A percentile compares a stretch with the other conserved stretches of the same genome.
Evolutionary conservation across 2,329 filamentous ascomycete species (phyloP).

Genomic region (Escovopsis weberi): DNA sequence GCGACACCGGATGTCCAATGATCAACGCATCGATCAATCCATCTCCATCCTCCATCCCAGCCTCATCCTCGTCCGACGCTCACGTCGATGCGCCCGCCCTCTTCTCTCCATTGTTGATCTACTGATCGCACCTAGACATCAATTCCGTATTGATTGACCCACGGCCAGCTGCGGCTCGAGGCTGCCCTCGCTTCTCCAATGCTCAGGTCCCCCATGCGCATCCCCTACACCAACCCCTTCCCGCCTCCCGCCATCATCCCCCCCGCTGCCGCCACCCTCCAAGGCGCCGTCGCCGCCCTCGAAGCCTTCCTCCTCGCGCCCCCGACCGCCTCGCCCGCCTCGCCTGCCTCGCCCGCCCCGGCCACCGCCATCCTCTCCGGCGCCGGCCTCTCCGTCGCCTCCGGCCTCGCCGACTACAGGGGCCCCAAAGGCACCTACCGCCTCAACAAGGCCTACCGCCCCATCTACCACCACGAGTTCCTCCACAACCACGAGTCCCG

Average conservation of each 20-base stretch:
- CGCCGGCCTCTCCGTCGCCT: constrained; percentile 85
- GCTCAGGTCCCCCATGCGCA: constrained; percentile 64
- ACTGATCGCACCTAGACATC: too few species aligned
- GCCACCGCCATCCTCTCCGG: constrained; percentile 52
- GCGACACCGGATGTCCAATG: too few species aligned
- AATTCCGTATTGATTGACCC: too few species aligned
- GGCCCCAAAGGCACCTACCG: constrained; percentile 84
- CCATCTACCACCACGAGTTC: constrained; percentile 91
- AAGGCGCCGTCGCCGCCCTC: constrained; percentile 65
- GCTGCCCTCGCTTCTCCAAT: constrained; percentile 24
- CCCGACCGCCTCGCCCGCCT: constrained; percentile 32
- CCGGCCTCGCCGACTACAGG: constrained; percentile 83
- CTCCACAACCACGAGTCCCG: constrained; percentile 64
- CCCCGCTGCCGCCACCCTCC: constrained; percentile 49
- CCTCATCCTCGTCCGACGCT: too few species aligned
- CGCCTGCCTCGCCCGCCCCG: constrained; percentile 56
- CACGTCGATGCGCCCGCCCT: too few species aligned
- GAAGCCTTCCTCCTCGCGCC: constrained; percentile 57
- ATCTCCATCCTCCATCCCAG: too few species aligned
- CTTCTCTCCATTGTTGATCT: too few species aligned
- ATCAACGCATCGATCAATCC: too few species aligned
- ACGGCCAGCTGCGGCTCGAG: background rate
- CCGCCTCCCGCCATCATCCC: constrained; percentile 65
- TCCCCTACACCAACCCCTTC: constrained; percentile 78
- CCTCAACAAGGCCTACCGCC: constrained; percentile 76